Evolutionary conservation across 305 asterid species (phyloP), one percentile per base, ranked within the genome.

Genomic region (Nicotiana rustica): DNA sequence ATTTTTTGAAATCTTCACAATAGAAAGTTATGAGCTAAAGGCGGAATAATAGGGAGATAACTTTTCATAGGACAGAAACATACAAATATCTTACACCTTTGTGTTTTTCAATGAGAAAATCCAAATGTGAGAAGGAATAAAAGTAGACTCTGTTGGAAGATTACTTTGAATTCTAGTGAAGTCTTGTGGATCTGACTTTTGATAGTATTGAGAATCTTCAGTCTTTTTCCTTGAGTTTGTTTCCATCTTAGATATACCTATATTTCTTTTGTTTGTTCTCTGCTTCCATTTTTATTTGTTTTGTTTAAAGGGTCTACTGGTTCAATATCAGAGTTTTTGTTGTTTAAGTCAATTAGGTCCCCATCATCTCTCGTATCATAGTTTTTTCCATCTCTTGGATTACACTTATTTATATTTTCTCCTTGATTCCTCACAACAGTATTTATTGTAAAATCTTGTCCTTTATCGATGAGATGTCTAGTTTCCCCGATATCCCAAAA

Each of bases 1-100:
- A 67, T 67, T 67, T 35, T 33, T 67, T 33, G 49, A 47, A 14
- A 67, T 33, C 21, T 67, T 47, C 73, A 67, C 49, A 67, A 21
- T 67, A 67, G 73, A 67, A 33, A 67, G 13, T 67, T 33, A 13
- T 67, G 73, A 33, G 35, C 13, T 67, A 31, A 67, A 15, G 6
- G 49, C 12, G 15, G 49, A 67, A 33, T 33, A 67, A 67, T 13
- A 6, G 17, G 6, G 73, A 67, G 21, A 67, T 19, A 67, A 67
- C 21, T 15, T 67, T 36, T 36, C 41, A 31, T 33, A 6, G 49
- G 73, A 67, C 44, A 31, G 2, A 31, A 65, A 65, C 71, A 29
- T 66, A 6, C 19, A 66, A 66, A 29, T 31, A 31, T 66, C 10
- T 14, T 6, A 31, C 71, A 66, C 71, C 71, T 66, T 36, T 66